Base-by-base conservation (phyloP, 805 yeast species). In the Starmerella bombi region DNA sequence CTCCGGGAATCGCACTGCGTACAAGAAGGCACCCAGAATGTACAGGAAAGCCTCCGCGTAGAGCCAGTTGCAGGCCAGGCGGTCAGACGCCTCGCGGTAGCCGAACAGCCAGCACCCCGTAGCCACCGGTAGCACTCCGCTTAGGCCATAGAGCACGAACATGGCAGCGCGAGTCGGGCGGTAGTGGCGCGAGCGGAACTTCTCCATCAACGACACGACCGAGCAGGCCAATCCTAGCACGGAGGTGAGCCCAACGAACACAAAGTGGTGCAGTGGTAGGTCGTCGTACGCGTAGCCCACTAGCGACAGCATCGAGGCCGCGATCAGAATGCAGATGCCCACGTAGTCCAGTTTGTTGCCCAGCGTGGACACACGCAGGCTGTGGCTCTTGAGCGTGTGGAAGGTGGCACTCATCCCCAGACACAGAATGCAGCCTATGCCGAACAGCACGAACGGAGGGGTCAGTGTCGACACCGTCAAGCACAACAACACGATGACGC, bases 1-100 rank as follows among this genome's bases (percentile, higher is more conserved):
- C 55, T 85, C 96, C 0, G 96, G 96, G 25, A 80, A 58, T 44
- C 95, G 65, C 19, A 67, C 57, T 0, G 93, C 94, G 57, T 85
- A 85, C 39, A 86, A 58, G 2, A 67, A 65, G 0, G 95, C 94
- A 0, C 96, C 96, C 5, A 63, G 49, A 3, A 84, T 79, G 58
- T 85, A 86, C 33, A 80, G 71, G 2, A 71, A 54, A 0, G 84
- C 95, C 58, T 84, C 95, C 7, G 66, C 48, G 0, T 77, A 49
- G 12, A 85, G 63, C 77, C 80, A 84, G 16, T 56, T 57, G 17
- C 81, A 59, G 19, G 75, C 75, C 7, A 77, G 63, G 37, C 86
- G 61, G 2, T 52, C 50, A 34, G 62, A 58, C 4, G 79, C 69
- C 36, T 65, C 72, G 2, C 54, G 52, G 16, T 55, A 45, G 0